phyloP scores from a whole-genome alignment of 2,329 filamentous ascomycete genomes.

The Colletotrichum simmondsii region DNA sequence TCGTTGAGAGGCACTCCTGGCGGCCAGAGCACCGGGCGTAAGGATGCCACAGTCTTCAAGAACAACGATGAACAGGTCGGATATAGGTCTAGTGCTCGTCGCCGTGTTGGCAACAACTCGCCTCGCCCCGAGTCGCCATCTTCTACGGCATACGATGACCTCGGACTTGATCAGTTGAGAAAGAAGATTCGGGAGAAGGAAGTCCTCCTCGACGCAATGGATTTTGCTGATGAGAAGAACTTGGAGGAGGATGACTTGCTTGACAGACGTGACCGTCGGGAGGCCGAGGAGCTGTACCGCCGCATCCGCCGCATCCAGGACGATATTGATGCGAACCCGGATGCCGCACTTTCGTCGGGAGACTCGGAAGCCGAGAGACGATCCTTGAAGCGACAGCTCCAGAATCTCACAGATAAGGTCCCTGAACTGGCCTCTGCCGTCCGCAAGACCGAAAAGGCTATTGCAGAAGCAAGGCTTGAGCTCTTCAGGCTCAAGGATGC shows the following conservation, averaged over 20 bases:
- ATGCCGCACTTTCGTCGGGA: slow-evolving; percentile 73
- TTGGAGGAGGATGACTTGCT: slow-evolving; percentile 92
- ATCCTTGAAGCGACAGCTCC: slow-evolving; percentile 87
- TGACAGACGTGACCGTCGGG: slow-evolving; percentile 88
- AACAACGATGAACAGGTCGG: slow-evolving; percentile 95
- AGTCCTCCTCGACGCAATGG: slow-evolving; percentile 92
- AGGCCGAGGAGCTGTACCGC: slow-evolving; percentile 93
- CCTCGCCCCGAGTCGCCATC: slow-evolving; percentile 83
- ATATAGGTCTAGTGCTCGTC: slow-evolving; percentile 93
- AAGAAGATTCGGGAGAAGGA: slow-evolving; percentile 97
- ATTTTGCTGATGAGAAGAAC: slow-evolving; percentile 92
- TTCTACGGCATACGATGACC: slow-evolving; percentile 81
- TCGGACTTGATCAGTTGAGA: slow-evolving; percentile 85
- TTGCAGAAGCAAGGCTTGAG: slow-evolving; percentile 90
- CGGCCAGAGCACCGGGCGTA: slow-evolving; percentile 72
- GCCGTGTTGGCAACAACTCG: slow-evolving; percentile 80
- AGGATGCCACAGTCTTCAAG: slow-evolving; percentile 96
- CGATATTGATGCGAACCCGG: slow-evolving; percentile 92
- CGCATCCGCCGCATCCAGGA: slow-evolving; percentile 92
- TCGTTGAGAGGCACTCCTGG: slow-evolving; percentile 80
- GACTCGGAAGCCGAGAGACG: slow-evolving; percentile 92
- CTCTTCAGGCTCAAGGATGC: slow-evolving; percentile 94
- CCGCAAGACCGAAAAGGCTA: slow-evolving; percentile 88
- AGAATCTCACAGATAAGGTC: slow-evolving; percentile 87
- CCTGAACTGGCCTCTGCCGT: slow-evolving; percentile 94